phyloP scores from a whole-genome alignment of 2,329 filamentous ascomycete genomes.

The Arthrinium puccinioides region DNA sequence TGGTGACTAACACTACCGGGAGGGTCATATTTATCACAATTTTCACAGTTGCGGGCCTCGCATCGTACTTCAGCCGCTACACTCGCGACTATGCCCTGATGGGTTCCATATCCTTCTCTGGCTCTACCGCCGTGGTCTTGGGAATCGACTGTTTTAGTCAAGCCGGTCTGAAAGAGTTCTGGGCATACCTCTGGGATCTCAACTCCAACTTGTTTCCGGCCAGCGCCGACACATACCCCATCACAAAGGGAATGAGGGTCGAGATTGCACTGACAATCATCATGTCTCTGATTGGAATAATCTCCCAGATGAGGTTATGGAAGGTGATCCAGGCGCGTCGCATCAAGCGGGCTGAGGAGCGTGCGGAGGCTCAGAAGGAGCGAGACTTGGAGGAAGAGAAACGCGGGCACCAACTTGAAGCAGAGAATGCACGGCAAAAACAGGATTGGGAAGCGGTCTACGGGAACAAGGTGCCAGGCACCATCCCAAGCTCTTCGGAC shows the following conservation, averaged over 20 bases:
- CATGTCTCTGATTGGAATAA: constrained; percentile 64
- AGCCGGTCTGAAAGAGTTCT: constrained; percentile 93
- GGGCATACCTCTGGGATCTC: constrained; percentile 83
- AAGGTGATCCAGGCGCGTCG: constrained; percentile 63
- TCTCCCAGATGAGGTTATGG: constrained; percentile 85
- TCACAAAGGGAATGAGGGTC: constrained; percentile 79
- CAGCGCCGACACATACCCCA: constrained; percentile 68
- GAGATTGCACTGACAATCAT: constrained; percentile 75
- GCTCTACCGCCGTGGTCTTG: constrained; percentile 70
- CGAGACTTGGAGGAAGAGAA: constrained; percentile 56
- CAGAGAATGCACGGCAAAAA: constrained; percentile 53
- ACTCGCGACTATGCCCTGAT: constrained; percentile 77
- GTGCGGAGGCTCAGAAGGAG: constrained; percentile 36
- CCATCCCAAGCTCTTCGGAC: constrained; percentile 27
- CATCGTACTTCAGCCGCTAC: constrained; percentile 70
- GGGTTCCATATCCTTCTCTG: constrained; percentile 67
- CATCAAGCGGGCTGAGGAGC: constrained; percentile 42
- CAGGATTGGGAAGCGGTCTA: constrained; percentile 73
- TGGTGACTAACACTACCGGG: constrained; percentile 54
- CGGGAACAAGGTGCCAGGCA: constrained; percentile 39
- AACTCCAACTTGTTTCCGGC: constrained; percentile 77
- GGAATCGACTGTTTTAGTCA: constrained; percentile 87
- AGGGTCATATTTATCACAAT: constrained; percentile 70
- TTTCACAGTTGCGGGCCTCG: constrained; percentile 62
- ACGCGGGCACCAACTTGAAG: constrained; percentile 60